Conservation (phyloP, 2,329 filamentous ascomycete species). For the Daldinia eschscholtzii region DNA sequence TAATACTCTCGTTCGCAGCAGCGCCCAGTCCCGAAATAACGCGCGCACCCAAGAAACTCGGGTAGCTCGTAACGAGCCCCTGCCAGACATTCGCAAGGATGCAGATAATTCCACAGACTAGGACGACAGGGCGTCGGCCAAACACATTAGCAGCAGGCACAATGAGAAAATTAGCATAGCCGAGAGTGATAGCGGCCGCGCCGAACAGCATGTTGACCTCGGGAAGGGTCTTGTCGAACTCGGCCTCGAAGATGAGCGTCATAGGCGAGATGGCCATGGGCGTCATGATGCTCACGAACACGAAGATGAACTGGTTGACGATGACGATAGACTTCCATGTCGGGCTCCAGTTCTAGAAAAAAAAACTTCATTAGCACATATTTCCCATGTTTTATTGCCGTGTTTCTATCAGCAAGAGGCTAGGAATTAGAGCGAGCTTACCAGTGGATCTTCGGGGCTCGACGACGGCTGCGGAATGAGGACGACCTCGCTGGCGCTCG, state of each 20-base stretch:
- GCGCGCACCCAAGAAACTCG: constrained; percentile 51
- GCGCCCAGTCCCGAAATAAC: constrained; percentile 52
- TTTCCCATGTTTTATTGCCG: too few relatives aligned
- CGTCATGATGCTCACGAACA: constrained; percentile 54
- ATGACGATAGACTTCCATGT: constrained; percentile 52
- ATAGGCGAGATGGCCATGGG: constrained; percentile 54
- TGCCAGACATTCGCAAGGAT: constrained; percentile 52
- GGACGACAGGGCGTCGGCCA: constrained; percentile 52
- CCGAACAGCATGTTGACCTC: constrained; percentile 54
- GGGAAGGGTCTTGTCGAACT: constrained; percentile 52
- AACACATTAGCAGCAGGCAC: constrained; percentile 52
- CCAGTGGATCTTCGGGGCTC: constrained; percentile 47
- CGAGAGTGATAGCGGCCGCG: constrained; percentile 52
- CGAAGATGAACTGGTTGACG: constrained; percentile 53
- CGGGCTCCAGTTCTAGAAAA: constrained; percentile 51
- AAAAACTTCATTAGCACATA: constrained; percentile 23
- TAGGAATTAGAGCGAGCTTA: constrained; percentile 20
- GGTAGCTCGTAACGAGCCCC: constrained; percentile 49
- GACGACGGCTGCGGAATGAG: constrained; percentile 47
- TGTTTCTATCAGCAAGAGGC: too few relatives aligned
- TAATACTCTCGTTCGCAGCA: constrained; percentile 53
- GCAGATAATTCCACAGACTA: constrained; percentile 51
- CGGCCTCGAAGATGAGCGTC: constrained; percentile 53
- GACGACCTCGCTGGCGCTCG: constrained; percentile 37
- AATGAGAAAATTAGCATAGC: constrained; percentile 54